A percentile compares a stretch with the other conserved stretches of the same genome.
phyloP scores from a whole-genome alignment of 352 stramenopile species.

The Phytophthora colocasiae region DNA sequence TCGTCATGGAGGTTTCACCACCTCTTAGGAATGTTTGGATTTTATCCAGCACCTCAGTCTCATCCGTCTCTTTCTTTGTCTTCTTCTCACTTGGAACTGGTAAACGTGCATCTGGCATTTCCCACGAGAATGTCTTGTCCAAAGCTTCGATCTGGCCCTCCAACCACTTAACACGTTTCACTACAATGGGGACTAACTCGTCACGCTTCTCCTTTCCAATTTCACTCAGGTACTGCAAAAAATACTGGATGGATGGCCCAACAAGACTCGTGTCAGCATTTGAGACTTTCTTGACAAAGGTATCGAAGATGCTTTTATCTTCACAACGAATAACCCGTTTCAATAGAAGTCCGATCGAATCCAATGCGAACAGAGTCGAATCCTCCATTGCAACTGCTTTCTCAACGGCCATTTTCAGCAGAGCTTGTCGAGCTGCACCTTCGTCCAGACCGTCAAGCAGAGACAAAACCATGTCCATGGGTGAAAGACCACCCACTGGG shows the following conservation, averaged over 20 bases:
- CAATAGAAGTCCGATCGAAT: background rate
- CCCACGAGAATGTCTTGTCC: conserved; percentile 26
- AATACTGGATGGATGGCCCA: conserved; percentile 2
- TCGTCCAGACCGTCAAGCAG: conserved; percentile 15
- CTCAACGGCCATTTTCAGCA: conserved; percentile 1
- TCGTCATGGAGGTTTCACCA: conserved; percentile 7
- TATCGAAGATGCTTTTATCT: background rate
- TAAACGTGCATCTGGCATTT: conserved; percentile 16
- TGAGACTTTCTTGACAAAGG: background rate
- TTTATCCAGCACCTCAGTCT: background rate
- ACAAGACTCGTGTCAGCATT: conserved; percentile 1
- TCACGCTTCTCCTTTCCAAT: background rate
- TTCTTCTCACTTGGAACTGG: too few species aligned
- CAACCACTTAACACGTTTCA: conserved; percentile 13
- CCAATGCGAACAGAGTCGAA: background rate
- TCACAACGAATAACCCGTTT: background rate
- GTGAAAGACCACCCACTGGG: background rate
- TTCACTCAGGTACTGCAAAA: conserved; percentile 3
- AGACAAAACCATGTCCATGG: conserved; percentile 10
- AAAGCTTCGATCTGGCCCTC: conserved; percentile 3
- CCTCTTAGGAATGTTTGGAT: conserved; percentile 25
- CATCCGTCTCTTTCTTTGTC: too few species aligned
- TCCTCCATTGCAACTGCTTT: background rate
- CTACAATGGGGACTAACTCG: background rate
- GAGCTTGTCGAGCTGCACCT: background rate